Conservation (phyloP, 305 asterid genomes). For the Vinca major region DNA sequence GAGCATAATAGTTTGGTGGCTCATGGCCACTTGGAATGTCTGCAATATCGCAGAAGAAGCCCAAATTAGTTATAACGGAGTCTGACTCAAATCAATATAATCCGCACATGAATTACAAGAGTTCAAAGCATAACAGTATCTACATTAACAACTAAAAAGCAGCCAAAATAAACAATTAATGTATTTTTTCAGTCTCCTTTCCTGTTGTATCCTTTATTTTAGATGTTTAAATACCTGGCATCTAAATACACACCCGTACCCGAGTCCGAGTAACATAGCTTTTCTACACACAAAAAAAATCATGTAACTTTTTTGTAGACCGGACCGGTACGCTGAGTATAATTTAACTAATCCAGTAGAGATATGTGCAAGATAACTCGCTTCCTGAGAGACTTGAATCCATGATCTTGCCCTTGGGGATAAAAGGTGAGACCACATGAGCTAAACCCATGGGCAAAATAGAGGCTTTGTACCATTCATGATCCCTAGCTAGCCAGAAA, state of each 20-base stretch:
- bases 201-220: too few species aligned
- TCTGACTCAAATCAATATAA: not conserved
- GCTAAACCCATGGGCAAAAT: not conserved
- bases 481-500: not conserved
- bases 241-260: too few species aligned
- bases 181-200: not conserved
- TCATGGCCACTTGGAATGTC: conserved; percentile 52
- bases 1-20: conserved; percentile 30
- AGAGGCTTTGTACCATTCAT: not conserved
- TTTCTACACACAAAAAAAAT: not conserved
- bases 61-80: not conserved
- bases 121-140: not conserved
- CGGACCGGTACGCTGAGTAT: too few species aligned
- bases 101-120: not conserved
- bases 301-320: too few species aligned
- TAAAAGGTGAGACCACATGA: too few species aligned
- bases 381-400: too few species aligned
- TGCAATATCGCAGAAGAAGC: conserved; percentile 12
- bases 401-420: too few species aligned
- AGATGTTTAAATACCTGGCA: too few species aligned
- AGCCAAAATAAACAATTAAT: not conserved
- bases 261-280: too few species aligned
- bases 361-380: too few species aligned
- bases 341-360: too few species aligned
- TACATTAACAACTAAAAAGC: not conserved